Base-by-base conservation (phyloP, 148 eudicot species). In the Rhododendron ferrugineum region DNA sequence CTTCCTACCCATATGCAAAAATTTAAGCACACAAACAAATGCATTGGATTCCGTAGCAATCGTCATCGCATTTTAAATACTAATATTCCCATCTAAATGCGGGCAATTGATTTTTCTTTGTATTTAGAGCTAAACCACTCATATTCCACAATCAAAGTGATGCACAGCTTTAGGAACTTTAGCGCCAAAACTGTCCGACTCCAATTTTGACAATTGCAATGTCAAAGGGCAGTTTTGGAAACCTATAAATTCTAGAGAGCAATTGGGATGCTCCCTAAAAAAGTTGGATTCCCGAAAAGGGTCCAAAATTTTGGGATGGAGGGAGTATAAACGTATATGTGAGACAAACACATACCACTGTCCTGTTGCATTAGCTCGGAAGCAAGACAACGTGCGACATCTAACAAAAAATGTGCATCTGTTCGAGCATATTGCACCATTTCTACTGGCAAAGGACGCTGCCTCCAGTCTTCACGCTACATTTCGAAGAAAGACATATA, bases 401-500 rank as follows among this genome's bases (percentile, higher is more conserved):
- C 89, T 77, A 97, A 85, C 89, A 97, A 89, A 93, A 92, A 95
- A 89, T 94, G 99, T 83, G 98, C 98, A 92, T 97, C 99, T 37
- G 89, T 87, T 88, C 91, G 94, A 84, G 99, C 95, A 90, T 97
- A 97, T 50, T 91, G 88, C 77, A 94, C 88, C 99, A 97, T 97
- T 84, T 95, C 98, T 82, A 85, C 85, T 52, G 98, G 90, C 80
- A 97, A 88, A 28, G 99, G 98, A 81, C 99, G 96, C 76, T 94
- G 98, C 86, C 98, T 94, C 99, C 99, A 97, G 90, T 97, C 99
- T 90, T 95, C 99, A 84, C 91, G 92, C 98, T 97, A 88, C 62
- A 88, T 70, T 79, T 83, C 37, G 49, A 77, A 76, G 54, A 56
- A 78, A 47, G 78, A 75, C 1, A 70, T 28, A 52, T 82, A 56